These are phyloP conservation scores for Sextonia rubra DNA, from an alignment of 164 flowering plant species.

Conservation along the genomic window DNA sequence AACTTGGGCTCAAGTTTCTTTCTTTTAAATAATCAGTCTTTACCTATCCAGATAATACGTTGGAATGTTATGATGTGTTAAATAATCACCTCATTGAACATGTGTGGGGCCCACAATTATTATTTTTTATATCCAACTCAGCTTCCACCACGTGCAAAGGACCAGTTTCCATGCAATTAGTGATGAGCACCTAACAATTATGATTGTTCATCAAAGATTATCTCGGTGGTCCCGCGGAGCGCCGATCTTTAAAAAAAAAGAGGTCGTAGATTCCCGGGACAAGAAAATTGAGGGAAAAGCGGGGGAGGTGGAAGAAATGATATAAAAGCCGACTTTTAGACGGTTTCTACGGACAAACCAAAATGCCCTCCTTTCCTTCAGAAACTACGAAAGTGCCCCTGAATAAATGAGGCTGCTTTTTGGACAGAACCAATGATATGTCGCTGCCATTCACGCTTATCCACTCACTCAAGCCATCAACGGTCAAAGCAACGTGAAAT, in stretches of 20 bases:
- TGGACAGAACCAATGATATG: background rate
- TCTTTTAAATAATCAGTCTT: no score
- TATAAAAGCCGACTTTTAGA: constrained; percentile 3
- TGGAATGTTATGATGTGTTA: no score
- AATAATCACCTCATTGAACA: background rate
- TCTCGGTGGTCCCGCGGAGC: background rate
- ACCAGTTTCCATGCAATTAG: background rate
- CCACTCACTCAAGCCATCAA: background rate
- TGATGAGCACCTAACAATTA: background rate
- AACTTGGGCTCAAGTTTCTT: no score
- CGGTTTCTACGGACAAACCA: background rate
- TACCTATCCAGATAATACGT: no score
- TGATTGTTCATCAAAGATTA: background rate
- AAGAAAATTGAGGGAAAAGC: background rate
- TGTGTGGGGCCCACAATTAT: background rate
- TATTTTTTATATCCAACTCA: background rate
- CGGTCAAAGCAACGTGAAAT: no score
- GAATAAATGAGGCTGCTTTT: background rate
- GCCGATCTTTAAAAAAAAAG: background rate
- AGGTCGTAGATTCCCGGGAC: background rate
- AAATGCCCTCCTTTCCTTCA: background rate
- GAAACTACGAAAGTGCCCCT: background rate
- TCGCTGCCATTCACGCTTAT: constrained; percentile 1
- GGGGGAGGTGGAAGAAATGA: background rate
- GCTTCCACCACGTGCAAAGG: no score